Evolutionary conservation across 805 yeast genomes (phyloP), one percentile per base, ranked within the genome.

Genomic region (Saccharomycopsis selenospora): DNA sequence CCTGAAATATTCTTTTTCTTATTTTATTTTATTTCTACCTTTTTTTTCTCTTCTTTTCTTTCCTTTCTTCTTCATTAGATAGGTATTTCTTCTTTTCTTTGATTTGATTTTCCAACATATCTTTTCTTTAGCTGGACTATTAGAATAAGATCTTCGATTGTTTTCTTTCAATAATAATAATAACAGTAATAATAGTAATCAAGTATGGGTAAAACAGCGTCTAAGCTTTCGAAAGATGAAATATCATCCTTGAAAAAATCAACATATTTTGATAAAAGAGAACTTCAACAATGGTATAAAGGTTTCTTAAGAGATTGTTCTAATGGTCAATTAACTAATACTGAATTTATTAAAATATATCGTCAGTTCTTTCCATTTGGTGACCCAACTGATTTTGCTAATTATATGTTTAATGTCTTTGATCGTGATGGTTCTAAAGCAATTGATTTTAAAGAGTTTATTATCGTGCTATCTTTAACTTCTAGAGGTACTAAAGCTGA

Each of bases 361-460:
- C 87, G 87, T 63, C 98, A 93, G 61, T 93, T 91, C 65, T 93
- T 93, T 72, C 99, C 99, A 17, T 93, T 93, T 70, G 99, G 99
- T 0, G 96, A 91, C 59, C 96, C 99, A 1, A 77, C 85, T 3
- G 91, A 88, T 50, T 93, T 88, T 67, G 87, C 96, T 49, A 85
- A 80, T 50, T 85, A 82, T 57, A 82, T 95, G 13, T 93, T 93
- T 67, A 79, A 82, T 47, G 95, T 88, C 2, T 90, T 93, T 65
- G 98, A 93, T 63, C 75, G 77, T 38, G 93, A 88, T 61, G 72
- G 77, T 58, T 76, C 78, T 51, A 96, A 95, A 20, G 75, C 78
- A 40, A 85, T 93, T 38, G 96, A 88, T 61, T 93, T 93, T 68
- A 85, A 84, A 65, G 96, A 89, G 65, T 93, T 93, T 62, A 90